These are phyloP conservation scores for Penicillium sp. DNA, from an alignment of 2,329 filamentous ascomycete genomes.

Conservation along the genomic window DNA sequence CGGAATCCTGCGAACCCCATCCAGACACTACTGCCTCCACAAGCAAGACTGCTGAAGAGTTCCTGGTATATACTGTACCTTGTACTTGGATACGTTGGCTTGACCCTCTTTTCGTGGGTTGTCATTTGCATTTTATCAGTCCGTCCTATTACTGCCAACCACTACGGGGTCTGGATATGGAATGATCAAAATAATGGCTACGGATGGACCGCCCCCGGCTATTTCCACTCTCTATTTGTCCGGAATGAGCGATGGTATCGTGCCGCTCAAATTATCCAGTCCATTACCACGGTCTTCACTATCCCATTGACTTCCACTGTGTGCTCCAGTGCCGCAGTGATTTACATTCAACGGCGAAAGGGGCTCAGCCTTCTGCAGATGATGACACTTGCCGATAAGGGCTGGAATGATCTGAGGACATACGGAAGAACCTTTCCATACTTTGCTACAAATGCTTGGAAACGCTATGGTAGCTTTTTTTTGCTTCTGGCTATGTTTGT, in stretches of 20 bases:
- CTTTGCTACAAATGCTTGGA: constrained; percentile 7
- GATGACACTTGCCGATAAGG: constrained; percentile 23
- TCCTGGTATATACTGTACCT: not conserved
- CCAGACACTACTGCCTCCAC: not conserved
- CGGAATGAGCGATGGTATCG: constrained; percentile 3
- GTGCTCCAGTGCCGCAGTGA: constrained; percentile 9
- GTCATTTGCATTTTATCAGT: not conserved
- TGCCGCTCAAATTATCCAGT: constrained; percentile 9
- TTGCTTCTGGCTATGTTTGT: constrained; percentile 21
- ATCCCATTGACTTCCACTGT: constrained; percentile 28
- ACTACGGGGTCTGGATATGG: not conserved
- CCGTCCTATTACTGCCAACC: not conserved
- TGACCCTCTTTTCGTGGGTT: not conserved
- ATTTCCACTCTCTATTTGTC: not conserved
- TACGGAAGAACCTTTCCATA: not conserved
- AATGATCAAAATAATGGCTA: not conserved
- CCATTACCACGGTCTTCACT: constrained; percentile 25
- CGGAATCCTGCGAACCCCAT: not conserved
- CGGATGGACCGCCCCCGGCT: not conserved
- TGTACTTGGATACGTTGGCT: not conserved
- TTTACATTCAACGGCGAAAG: constrained; percentile 8
- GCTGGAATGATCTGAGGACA: constrained; percentile 1
- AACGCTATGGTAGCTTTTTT: constrained; percentile 22
- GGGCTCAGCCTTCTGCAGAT: not conserved
- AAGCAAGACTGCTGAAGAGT: not conserved